phyloP scores from a whole-genome alignment of 257 asterid species.

The Avicennia marina region DNA sequence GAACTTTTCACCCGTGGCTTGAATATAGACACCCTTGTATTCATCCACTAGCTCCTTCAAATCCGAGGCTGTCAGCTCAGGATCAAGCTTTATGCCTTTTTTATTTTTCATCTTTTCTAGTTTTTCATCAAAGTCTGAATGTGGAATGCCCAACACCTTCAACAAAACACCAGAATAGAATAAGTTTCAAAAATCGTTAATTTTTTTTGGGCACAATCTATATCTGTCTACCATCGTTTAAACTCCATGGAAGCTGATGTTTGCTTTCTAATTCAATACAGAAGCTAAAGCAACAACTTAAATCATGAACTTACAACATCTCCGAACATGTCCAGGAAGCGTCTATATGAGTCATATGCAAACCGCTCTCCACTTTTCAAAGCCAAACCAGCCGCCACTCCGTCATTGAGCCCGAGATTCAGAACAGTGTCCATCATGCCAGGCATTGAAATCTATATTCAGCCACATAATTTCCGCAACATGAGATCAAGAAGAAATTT shows the following conservation, averaged over 20 bases:
- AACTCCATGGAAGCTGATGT: too few species aligned
- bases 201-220: too few species aligned
- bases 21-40: conserved; percentile 70
- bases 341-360: conserved; percentile 79
- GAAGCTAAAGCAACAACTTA: background rate
- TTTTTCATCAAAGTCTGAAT: conserved; percentile 70
- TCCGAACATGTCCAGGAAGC: conserved; percentile 94
- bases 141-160: conserved; percentile 90
- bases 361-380: conserved; percentile 85
- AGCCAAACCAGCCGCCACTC: conserved; percentile 75
- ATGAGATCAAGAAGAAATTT: too few species aligned
- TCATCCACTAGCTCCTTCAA: conserved; percentile 79
- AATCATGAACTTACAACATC: conserved; percentile 51
- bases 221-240: too few species aligned
- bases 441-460: conserved; percentile 77
- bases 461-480: conserved; percentile 9
- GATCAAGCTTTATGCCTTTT: conserved; percentile 61
- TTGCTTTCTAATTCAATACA: too few species aligned
- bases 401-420: conserved; percentile 83
- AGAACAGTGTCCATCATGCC: conserved; percentile 98
- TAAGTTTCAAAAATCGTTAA: too few species aligned
- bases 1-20: conserved; percentile 73
- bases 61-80: conserved; percentile 73
- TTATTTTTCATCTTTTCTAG: conserved; percentile 51
- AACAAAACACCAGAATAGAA: background rate